Base-by-base conservation (phyloP, 208 protist species). In the Blastocrithidia nonstop region DNA sequence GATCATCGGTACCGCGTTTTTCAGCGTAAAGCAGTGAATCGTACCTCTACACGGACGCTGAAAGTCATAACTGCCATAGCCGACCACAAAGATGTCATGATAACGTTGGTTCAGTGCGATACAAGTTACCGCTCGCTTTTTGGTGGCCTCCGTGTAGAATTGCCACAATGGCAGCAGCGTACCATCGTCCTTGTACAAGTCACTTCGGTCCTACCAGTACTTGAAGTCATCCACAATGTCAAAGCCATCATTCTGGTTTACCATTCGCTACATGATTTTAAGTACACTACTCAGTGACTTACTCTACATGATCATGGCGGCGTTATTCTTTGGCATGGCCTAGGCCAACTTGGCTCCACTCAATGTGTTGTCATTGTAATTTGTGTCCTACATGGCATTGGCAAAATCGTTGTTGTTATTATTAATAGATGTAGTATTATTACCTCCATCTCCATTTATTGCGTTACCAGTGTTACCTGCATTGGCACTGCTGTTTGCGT, bases 31-130 rank as follows among this genome's bases (percentile, higher is more conserved):
- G 60, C 87, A 90, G 57, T 90, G 84, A 23, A 98, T 75, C 4
- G 84, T 54, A 32, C 96, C 96, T 32, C 78, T 78, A n/a, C 70
- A 62, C 46, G 92, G 88, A 67, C 95, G 87, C 55, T 94, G 83
- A 61, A 98, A 98, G 60, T 98, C 94, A 75, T 97, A 98, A 48
- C 84, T 96, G 50, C 96, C 96, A 57, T 96, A 98, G 31, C 93
- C 91, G 6, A 98, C 95, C 3, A 91, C 95, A 48, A 98, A 97
- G 23, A 98, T 58, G 57, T 98, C 96, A 38, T 71, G 60, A 71
- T 98, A 98, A 41, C 84, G 67, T 8, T 75, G 74, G 75, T 96
- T 97, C 49, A 95, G 93, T 6, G 80, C 73, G 32, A 98, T 81
- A 35, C 75, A 59, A 13, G 96, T 98, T 6, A 98, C 93, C 6